Base-by-base conservation (phyloP, 768 basidiomycete species). In the Tricholoma terreum region DNA sequence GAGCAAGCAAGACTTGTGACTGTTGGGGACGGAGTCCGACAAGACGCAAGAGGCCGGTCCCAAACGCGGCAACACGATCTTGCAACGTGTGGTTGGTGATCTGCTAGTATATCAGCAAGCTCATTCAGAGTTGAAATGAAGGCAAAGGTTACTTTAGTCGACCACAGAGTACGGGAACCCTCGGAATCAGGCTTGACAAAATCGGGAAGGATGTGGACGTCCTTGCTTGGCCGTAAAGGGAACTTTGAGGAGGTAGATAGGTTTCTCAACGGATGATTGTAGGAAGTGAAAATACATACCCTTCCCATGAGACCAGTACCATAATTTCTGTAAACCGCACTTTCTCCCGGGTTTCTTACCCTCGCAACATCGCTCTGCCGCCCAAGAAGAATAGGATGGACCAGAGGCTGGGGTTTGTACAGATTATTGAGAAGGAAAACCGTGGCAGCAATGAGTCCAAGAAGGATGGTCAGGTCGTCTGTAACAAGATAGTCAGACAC, bases 381-480 rank as follows among this genome's bases (percentile, higher is more conserved):
- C 6, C 94, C 94, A 1, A 98, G 81, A 8, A 96, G 80, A 62
- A 98, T 89, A n/a, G 94, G 94, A 66, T 97, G 94, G 0, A 95
- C 93, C 42, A 95, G 82, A 2, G 89, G 86, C 63, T 89, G 89
- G 3, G 89, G 89, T 63, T 82, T 90, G 74, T 91, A 90, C 58
- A 90, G 74, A 68, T 85, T 91, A 66, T 85, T 85, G 43, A 92
- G 76, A 31, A 91, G 78, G 67, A 90, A 91, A 36, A 90, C 80
- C 8, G 88, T 88, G 2, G 86, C 87, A 4, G 85, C 84, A 34
- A 88, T 85, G 60, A 92, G 81, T 50, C 84, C 85, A 9, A 92
- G 80, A 33, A 91, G 80, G 58, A 91, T 83, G 33, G 90, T 90
- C 54, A 90, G 71, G 73, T 92, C 90, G 72, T 92, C 89, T 1